Base-by-base conservation (phyloP, 163 green algal species). In the Volvox carteri region DNA sequence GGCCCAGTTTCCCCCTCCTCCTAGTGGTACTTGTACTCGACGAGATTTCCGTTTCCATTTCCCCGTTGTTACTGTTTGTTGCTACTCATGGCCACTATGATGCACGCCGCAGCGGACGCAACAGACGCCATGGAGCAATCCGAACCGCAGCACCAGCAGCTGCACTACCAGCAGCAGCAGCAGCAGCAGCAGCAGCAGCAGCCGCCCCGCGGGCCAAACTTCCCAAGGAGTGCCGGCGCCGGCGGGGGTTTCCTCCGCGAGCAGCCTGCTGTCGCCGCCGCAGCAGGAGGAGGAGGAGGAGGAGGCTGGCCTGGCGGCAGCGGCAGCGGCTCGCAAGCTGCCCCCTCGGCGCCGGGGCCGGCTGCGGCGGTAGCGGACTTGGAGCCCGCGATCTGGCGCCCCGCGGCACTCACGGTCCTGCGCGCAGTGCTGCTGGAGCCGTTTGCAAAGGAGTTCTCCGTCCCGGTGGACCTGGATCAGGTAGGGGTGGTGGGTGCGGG, bases 401-500 rank as follows among this genome's bases (percentile, higher is more conserved):
- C 78, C 1, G 39, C 78, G 4, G 78, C 78, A 1, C 60, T 86
- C 37, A 78, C 78, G 8, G 30, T 86, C 16, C 78, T 86, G 12
- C 78, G 78, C 41, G 65, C 39, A 0, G 11, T 86, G 60, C 42
- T 86, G 78, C n/a, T 77, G 56, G 78, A 86, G 60, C 78, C 78
- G 16, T 62, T 46, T 7, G 62, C 78, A 2, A 44, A 60, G 41
- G 78, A 77, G 18, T 86, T 86, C 78, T 35, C 28, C 14, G 62
- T 42, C 37, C 78, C 78, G 19, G 58, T 86, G 4, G 60, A 77
- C 60, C 23, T 35, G 41, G 54, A 72, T 25, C 41, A 86, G 58
- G 78, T 86, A 41, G 0, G 78, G n/a, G n/a, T n/a, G n/a, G n/a
- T n/a, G n/a, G n/a, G n/a, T n/a, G n/a, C n/a, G n/a, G n/a, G n/a